Percentiles rank a stretch among this genome's conserved stretches.
Evolutionary conservation across 2,329 filamentous ascomycete genomes (phyloP).

Genomic region (Beauveria australis): DNA sequence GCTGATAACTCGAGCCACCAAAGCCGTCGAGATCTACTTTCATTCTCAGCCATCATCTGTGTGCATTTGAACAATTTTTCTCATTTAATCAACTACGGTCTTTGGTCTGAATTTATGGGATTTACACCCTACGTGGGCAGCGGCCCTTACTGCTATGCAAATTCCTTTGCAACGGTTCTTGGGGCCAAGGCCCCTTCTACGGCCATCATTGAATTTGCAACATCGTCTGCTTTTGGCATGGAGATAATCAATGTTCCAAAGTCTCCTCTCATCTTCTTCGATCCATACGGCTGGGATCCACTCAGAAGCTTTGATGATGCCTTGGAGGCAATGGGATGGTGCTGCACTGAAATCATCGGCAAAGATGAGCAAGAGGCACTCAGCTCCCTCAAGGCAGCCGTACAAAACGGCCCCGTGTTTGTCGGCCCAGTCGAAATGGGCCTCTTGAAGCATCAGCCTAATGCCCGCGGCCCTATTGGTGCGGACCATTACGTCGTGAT

Average conservation of each 20-base stretch:
- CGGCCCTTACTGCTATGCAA: slow-evolving; percentile 17
- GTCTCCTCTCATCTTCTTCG: slow-evolving; percentile 13
- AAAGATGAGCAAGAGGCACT: slow-evolving; percentile 13
- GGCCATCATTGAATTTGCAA: slow-evolving; percentile 15
- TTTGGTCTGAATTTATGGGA: not conserved
- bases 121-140: slow-evolving; percentile 14
- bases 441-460: slow-evolving; percentile 13
- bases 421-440: slow-evolving; percentile 16
- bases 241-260: slow-evolving; percentile 13
- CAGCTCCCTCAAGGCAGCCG: slow-evolving; percentile 5
- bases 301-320: slow-evolving; percentile 11
- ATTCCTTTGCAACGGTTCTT: slow-evolving; percentile 15
- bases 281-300: slow-evolving; percentile 15
- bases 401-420: slow-evolving; percentile 14
- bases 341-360: slow-evolving; percentile 8
- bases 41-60: not conserved
- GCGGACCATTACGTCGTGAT: slow-evolving; percentile 16
- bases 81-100: no score
- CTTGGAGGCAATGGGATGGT: slow-evolving; percentile 13
- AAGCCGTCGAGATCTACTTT: not conserved
- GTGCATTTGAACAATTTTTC: no score
- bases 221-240: slow-evolving; percentile 15
- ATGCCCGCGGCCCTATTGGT: slow-evolving; percentile 12
- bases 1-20: no score
- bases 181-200: slow-evolving; percentile 12